A percentile compares a stretch with the other conserved stretches of the same genome.
These are phyloP conservation scores for Primulina tabacum DNA, from an alignment of 257 asterid species.

Conservation along the genomic window DNA sequence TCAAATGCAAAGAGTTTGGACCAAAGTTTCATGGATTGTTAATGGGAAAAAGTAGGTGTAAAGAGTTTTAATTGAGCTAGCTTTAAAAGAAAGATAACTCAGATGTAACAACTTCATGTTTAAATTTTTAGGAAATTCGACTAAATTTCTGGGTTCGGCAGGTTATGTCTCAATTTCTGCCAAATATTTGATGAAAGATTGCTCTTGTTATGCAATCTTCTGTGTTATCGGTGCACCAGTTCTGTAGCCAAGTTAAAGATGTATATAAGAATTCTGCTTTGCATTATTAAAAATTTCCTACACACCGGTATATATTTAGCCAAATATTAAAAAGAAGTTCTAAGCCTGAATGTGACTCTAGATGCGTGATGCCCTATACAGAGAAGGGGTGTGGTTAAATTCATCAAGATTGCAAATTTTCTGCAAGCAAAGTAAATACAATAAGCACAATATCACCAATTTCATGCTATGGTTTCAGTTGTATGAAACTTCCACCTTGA, in stretches of 20 bases:
- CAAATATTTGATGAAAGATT: not conserved
- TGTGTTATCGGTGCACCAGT: not conserved
- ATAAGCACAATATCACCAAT: too few relatives aligned
- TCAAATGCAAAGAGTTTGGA: constrained; percentile 5
- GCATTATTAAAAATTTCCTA: not conserved
- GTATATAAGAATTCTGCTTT: not conserved
- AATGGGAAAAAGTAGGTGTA: not conserved
- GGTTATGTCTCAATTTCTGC: not conserved
- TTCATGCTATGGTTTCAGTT: too few relatives aligned
- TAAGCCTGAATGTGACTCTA: not conserved
- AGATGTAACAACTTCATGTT: not conserved
- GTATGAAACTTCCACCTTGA: too few relatives aligned
- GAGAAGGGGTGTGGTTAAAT: not conserved
- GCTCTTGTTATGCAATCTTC: not conserved
- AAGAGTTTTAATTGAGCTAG: too few relatives aligned
- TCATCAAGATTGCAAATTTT: not conserved
- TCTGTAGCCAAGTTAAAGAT: not conserved
- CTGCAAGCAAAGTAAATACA: not conserved
- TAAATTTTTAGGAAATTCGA: not conserved
- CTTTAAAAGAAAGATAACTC: not conserved
- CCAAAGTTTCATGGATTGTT: not conserved
- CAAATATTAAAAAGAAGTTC: too few relatives aligned
- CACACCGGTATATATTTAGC: too few relatives aligned
- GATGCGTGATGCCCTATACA: not conserved
- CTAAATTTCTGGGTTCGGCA: not conserved